Evolutionary conservation across 768 basidiomycete species (phyloP).

Genomic region (Pleurotus salmoneostramineus): DNA sequence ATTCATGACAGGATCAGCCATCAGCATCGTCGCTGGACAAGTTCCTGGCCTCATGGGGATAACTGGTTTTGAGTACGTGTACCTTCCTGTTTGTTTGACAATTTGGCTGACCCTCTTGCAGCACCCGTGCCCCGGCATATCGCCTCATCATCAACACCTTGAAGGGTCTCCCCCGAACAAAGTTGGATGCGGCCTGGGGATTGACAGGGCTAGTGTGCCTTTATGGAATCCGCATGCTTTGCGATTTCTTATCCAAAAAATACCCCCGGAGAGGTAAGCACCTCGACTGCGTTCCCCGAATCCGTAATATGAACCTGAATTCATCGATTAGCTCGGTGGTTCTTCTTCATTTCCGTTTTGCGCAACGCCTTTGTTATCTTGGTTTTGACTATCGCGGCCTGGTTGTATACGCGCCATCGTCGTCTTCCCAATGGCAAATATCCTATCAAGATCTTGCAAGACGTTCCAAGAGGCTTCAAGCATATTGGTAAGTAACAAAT

Average conservation of each 20-base stretch:
- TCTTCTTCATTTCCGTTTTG: conserved; percentile 77
- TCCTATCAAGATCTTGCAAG: conserved; percentile 80
- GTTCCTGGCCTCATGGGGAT: conserved; percentile 89
- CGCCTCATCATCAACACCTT: conserved; percentile 90
- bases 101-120: conserved; percentile 21
- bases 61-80: conserved; percentile 73
- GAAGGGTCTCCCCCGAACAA: conserved; percentile 70
- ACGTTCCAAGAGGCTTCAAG: conserved; percentile 82
- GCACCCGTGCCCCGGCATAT: conserved; percentile 84
- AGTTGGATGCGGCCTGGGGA: conserved; percentile 88
- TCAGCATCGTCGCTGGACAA: conserved; percentile 87
- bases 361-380: conserved; percentile 88
- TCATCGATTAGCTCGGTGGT: conserved; percentile 44
- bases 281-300: not conserved
- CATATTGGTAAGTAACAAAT: conserved; percentile 41
- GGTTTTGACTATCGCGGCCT: conserved; percentile 82
- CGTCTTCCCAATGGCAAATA: conserved; percentile 57
- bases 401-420: conserved; percentile 73
- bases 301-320: not conserved
- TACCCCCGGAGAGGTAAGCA: conserved; percentile 60
- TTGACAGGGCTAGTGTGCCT: conserved; percentile 67
- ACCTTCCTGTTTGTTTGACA: not conserved
- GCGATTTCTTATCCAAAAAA: conserved; percentile 44
- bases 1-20: conserved; percentile 98
- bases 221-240: conserved; percentile 62